Conservation (phyloP, 345 rosid genomes). For the Brassica rapa region DNA sequence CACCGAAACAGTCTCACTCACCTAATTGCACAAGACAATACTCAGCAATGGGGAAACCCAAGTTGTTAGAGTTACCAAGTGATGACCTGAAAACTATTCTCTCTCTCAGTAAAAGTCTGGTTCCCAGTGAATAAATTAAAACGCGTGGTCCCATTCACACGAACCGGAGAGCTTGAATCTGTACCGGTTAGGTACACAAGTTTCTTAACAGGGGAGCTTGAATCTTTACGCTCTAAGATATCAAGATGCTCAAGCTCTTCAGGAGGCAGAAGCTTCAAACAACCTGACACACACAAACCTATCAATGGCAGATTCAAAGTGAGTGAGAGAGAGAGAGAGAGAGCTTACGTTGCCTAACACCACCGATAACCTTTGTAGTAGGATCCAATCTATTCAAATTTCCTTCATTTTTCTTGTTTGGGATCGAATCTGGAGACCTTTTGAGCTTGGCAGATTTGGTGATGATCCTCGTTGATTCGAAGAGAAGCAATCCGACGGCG, state of each 20-base stretch:
- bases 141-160: slow-evolving; percentile 45
- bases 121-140: slow-evolving; percentile 84
- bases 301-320: background rate
- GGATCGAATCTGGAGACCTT: slow-evolving; percentile 9
- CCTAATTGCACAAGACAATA: slow-evolving; percentile 52
- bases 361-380: slow-evolving; percentile 36
- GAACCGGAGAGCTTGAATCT: slow-evolving; percentile 34
- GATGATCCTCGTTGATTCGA: slow-evolving; percentile 67
- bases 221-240: slow-evolving; percentile 50
- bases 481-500: slow-evolving; percentile 56
- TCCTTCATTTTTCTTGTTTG: slow-evolving; percentile 24
- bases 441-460: slow-evolving; percentile 35
- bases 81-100: slow-evolving; percentile 76
- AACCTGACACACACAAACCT: slow-evolving; percentile 55
- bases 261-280: slow-evolving; percentile 75
- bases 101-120: slow-evolving; percentile 77
- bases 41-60: background rate
- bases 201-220: slow-evolving; percentile 53
- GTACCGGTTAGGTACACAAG: slow-evolving; percentile 57
- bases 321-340: background rate
- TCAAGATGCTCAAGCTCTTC: slow-evolving; percentile 76
- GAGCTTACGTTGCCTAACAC: slow-evolving; percentile 38
- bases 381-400: slow-evolving; percentile 45
- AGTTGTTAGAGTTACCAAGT: slow-evolving; percentile 28
- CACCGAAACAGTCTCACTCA: slow-evolving; percentile 56